Percentiles rank a stretch among this genome's conserved stretches.
These are phyloP conservation scores for Aspergillus clavatus DNA, from an alignment of 2,329 filamentous ascomycete species.

Conservation along the genomic window DNA sequence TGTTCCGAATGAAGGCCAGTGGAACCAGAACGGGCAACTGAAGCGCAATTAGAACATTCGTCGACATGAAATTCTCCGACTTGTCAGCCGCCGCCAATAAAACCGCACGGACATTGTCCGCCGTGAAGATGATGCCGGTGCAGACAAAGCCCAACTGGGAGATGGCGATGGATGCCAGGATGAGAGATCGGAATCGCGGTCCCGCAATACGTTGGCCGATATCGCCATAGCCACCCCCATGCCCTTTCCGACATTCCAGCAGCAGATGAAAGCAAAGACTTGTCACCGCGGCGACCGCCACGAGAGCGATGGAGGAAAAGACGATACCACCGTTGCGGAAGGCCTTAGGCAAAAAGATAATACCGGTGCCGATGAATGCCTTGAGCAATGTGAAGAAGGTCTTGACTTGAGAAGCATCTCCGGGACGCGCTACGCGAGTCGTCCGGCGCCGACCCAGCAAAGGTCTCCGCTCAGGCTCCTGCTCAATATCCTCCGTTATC, in stretches of 20 bases:
- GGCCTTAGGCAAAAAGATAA: slow-evolving; percentile 76
- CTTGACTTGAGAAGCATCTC: slow-evolving; percentile 64
- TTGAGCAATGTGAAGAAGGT: slow-evolving; percentile 76
- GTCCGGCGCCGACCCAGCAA: slow-evolving; percentile 54
- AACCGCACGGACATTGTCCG: slow-evolving; percentile 68
- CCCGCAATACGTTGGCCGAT: slow-evolving; percentile 64
- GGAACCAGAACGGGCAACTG: slow-evolving; percentile 92
- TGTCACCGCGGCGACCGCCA: slow-evolving; percentile 61
- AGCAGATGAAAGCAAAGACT: slow-evolving; percentile 69
- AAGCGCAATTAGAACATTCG: slow-evolving; percentile 61
- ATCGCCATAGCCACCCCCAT: slow-evolving; percentile 70
- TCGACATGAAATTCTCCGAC: slow-evolving; percentile 46
- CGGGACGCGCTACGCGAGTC: slow-evolving; percentile 46
- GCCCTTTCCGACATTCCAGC: slow-evolving; percentile 59
- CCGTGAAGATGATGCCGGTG: slow-evolving; percentile 70
- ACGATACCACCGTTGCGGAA: slow-evolving; percentile 74
- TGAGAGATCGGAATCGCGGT: slow-evolving; percentile 57
- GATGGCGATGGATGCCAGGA: slow-evolving; percentile 65
- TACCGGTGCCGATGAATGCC: slow-evolving; percentile 73
- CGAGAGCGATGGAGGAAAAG: slow-evolving; percentile 65
- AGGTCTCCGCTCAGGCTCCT: slow-evolving; percentile 53
- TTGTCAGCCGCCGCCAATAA: slow-evolving; percentile 56
- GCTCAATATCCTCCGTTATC: slow-evolving; percentile 6
- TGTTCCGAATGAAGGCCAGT: slow-evolving; percentile 85
- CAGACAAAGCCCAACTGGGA: slow-evolving; percentile 77